Evolutionary conservation across 176 grass and related monocot species (phyloP), one percentile per base, ranked within the genome.

Genomic region (Zea luxurians): DNA sequence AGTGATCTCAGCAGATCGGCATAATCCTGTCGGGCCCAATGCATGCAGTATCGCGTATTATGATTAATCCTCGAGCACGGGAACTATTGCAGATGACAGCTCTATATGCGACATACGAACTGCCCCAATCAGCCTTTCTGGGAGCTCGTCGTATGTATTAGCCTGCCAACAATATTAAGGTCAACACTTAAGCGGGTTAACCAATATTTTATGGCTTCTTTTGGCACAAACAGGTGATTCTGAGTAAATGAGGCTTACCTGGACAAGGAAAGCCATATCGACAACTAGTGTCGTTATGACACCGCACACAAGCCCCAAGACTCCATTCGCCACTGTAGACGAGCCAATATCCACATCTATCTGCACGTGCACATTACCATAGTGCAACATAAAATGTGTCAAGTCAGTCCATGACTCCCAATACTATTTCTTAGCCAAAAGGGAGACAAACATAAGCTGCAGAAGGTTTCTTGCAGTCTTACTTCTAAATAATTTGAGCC

Each of bases 341-440:
- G 94, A 97, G 74, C 94, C 94, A 57, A 97, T 97, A 80, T 97
- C 94, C 13, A 97, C 87, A 75, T 97, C 94, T 90, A 97, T 90
- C 94, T 97, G 91, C 75, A 83, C 16, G 38, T 45, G 1, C 68
- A n/a, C 63, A 83, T 79, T 55, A 53, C 34, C 44, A 20, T 12
- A 85, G 5, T 55, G 42, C 63, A 86, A 16, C 61, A 37, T 82
- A 71, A 90, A 65, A 47, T 41, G 20, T 5, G 65, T 8, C 21
- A 5, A 61, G 42, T 80, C 37, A 50, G 15, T 48, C 21, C 61
- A 75, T 4, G 3, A 5, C 65, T 58, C 27, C 53, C 60, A 6
- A 9, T 48, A 37, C 35, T 38, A 84, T 21, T 17, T 47, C 10
- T 77, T 63, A 57, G 9, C 5, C 55, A 63, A 48, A 54, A 45